phyloP scores from a whole-genome alignment of 2,329 filamentous ascomycete species.

The Pseudogymnoascus sp. region DNA sequence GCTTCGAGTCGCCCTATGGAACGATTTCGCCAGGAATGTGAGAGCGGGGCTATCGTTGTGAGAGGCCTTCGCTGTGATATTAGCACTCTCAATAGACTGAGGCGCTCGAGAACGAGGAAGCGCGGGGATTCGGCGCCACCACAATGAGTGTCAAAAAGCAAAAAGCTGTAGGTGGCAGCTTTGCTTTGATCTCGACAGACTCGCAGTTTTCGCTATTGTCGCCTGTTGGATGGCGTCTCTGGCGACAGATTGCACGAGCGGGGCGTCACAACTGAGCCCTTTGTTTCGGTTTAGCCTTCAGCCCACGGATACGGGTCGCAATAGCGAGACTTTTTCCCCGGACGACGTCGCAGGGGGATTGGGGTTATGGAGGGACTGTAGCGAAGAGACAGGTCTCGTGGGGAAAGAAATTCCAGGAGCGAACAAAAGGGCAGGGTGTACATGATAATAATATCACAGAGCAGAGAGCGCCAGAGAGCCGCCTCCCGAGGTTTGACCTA shows the following conservation, averaged over 20 bases:
- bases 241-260: background rate
- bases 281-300: slow-evolving; percentile 1
- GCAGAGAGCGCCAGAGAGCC: background rate
- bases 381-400: slow-evolving; percentile 3
- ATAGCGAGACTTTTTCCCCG: background rate
- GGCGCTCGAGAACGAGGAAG: background rate
- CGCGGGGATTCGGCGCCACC: background rate
- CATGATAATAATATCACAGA: slow-evolving; percentile 10
- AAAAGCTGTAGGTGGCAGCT: background rate
- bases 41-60: slow-evolving; percentile 7
- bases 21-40: slow-evolving; percentile 5
- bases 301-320: background rate
- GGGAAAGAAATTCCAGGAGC: slow-evolving; percentile 8
- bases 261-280: background rate
- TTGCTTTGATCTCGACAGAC: background rate
- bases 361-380: background rate
- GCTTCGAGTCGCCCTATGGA: slow-evolving; percentile 1
- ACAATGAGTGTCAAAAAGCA: background rate
- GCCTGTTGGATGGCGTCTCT: background rate
- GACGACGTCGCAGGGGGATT: background rate
- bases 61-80: slow-evolving; percentile 4
- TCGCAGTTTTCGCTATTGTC: background rate
- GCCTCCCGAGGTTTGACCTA: slow-evolving; percentile 3
- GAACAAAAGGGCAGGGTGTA: slow-evolving; percentile 11
- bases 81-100: background rate